phyloP scores from a whole-genome alignment of 176 grass and related monocot genomes.

The Bromus sterilis region DNA sequence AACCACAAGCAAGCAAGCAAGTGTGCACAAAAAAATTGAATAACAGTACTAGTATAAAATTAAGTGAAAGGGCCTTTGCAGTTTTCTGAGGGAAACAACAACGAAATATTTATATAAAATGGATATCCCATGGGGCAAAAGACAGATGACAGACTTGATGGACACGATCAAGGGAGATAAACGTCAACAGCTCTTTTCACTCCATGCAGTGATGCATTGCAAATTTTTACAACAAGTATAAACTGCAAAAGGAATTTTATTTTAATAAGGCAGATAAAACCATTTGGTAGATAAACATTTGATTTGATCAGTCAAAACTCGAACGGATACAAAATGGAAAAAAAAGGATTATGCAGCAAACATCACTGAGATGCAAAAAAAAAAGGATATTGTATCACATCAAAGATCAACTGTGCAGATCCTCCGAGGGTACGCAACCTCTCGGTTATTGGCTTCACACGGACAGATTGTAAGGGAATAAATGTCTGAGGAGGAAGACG shows the following conservation, averaged over 20 bases:
- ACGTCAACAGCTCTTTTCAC: background rate
- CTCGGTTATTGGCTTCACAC: conserved; percentile 86
- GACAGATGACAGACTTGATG: background rate
- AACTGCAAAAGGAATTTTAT: background rate
- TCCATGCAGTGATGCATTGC: background rate
- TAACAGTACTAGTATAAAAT: background rate
- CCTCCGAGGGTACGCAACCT: conserved; percentile 85
- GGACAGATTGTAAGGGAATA: conserved; percentile 89
- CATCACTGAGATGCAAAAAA: background rate
- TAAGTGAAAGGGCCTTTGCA: background rate
- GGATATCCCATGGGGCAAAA: background rate
- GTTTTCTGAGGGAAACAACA: background rate
- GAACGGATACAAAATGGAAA: background rate
- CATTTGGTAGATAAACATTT: background rate
- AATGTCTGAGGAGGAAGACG: conserved; percentile 95
- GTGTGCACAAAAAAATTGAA: conserved; percentile 1
- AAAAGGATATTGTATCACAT: conserved; percentile 99
- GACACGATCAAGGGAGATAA: background rate
- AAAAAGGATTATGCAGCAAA: background rate
- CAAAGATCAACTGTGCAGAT: conserved; percentile 87
- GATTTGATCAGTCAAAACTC: background rate
- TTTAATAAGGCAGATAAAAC: background rate
- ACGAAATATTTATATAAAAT: background rate
- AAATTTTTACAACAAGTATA: background rate
- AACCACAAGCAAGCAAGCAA: conserved; percentile 5